These are phyloP conservation scores for Xerocomus nothofagi DNA, from an alignment of 1,284 basidiomycete species.

Conservation along the genomic window DNA sequence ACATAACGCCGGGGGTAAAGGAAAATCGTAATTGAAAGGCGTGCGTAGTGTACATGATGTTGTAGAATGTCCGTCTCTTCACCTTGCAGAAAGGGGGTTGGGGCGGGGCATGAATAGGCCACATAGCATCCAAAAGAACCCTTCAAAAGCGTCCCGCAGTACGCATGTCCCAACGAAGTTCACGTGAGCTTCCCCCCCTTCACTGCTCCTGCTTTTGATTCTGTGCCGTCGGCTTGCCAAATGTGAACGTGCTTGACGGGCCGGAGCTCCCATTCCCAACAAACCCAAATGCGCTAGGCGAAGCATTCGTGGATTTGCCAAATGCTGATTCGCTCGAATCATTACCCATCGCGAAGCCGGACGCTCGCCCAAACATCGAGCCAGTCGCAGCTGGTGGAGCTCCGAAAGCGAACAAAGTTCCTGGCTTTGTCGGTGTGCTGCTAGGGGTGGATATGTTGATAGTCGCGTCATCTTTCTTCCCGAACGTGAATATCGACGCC, in stretches of 20 bases:
- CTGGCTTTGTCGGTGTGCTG: slow-evolving; percentile 14
- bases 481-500: slow-evolving; percentile 20
- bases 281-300: slow-evolving; percentile 38
- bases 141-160: background rate
- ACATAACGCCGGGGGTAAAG: background rate
- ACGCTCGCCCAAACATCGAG: slow-evolving; percentile 17
- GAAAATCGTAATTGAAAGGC: slow-evolving; percentile 2
- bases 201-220: slow-evolving; percentile 37
- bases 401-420: slow-evolving; percentile 23
- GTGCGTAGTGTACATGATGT: slow-evolving; percentile 24
- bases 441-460: slow-evolving; percentile 9
- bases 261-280: slow-evolving; percentile 17
- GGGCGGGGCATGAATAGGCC: background rate
- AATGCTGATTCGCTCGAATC: slow-evolving; percentile 20
- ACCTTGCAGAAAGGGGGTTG: background rate
- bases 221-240: slow-evolving; percentile 27
- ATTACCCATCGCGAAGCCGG: slow-evolving; percentile 1
- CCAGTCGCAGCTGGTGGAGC: slow-evolving; percentile 8
- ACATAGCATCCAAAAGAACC: background rate
- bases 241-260: slow-evolving; percentile 22
- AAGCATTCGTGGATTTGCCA: slow-evolving; percentile 23
- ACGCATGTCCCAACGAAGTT: background rate
- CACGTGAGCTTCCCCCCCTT: slow-evolving; percentile 1
- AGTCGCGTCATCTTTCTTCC: slow-evolving; percentile 19
- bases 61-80: background rate